A percentile compares a stretch with the other conserved stretches of the same genome.
phyloP scores from a whole-genome alignment of 768 basidiomycete species.

The Suillus weaverae region DNA sequence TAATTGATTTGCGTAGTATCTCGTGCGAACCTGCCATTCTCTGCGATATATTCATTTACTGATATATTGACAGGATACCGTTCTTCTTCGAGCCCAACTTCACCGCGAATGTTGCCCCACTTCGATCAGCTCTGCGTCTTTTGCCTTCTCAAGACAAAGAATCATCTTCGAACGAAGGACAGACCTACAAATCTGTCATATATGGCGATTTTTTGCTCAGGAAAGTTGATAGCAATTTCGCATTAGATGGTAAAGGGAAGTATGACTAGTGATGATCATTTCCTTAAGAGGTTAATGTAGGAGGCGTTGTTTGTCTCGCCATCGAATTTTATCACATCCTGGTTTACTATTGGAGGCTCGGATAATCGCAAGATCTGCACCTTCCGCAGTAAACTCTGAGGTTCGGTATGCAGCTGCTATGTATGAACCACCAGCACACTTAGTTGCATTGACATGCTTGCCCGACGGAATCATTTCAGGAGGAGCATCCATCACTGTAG shows the following conservation, averaged over 20 bases:
- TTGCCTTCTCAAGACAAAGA: constrained; percentile 12
- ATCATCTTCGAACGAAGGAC: constrained; percentile 21
- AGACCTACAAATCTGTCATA: constrained; percentile 47
- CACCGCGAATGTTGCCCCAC: constrained; percentile 63
- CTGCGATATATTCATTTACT: constrained; percentile 3
- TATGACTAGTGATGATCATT: constrained; percentile 23
- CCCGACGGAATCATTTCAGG: neutral
- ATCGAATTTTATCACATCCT: neutral
- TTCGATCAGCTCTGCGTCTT: constrained; percentile 57
- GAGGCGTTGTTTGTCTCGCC: neutral
- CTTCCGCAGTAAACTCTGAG: neutral
- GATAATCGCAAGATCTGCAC: neutral
- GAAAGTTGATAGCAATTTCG: constrained; percentile 79
- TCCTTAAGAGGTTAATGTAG: neutral
- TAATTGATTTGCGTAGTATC: constrained; percentile 45
- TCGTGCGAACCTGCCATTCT: constrained; percentile 52
- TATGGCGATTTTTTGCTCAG: constrained; percentile 78
- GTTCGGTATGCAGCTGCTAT: neutral
- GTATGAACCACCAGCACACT: neutral
- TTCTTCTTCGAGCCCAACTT: constrained; percentile 96
- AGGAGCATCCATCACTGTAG: neutral
- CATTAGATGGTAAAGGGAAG: constrained; percentile 36
- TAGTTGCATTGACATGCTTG: neutral
- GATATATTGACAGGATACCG: constrained; percentile 57
- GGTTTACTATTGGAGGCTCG: neutral